Evolutionary conservation across 805 yeast genomes (phyloP).

Genomic region (Candida oleophila): DNA sequence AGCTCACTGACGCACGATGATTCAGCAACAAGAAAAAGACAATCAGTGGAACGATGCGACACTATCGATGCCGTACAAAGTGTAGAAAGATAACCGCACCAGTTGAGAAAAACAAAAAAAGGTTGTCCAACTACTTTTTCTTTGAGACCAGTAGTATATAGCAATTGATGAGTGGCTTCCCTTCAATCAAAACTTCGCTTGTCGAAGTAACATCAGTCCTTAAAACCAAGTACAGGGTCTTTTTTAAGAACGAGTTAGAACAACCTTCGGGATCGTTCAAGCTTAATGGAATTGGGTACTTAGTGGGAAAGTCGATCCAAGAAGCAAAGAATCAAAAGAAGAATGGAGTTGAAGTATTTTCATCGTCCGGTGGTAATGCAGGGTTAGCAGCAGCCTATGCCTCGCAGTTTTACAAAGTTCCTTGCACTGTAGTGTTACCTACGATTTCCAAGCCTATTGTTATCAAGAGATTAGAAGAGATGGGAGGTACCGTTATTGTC

Average conservation of each 20-base stretch:
- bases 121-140: too few species aligned
- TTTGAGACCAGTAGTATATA: too few species aligned
- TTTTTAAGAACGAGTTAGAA: slow-evolving; percentile 49
- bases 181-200: slow-evolving; percentile 36
- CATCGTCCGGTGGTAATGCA: slow-evolving; percentile 59
- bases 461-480: slow-evolving; percentile 40
- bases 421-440: slow-evolving; percentile 67
- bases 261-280: slow-evolving; percentile 62
- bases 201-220: slow-evolving; percentile 33
- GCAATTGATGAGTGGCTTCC: too few species aligned
- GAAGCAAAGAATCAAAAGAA: slow-evolving; percentile 19
- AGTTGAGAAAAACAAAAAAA: too few species aligned
- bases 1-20: too few species aligned
- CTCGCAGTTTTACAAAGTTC: slow-evolving; percentile 31
- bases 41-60: too few species aligned
- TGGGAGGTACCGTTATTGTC: slow-evolving; percentile 52
- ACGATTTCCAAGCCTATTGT: slow-evolving; percentile 45
- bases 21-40: too few species aligned
- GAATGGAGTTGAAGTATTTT: slow-evolving; percentile 26
- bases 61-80: too few species aligned
- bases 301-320: slow-evolving; percentile 34
- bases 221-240: slow-evolving; percentile 29
- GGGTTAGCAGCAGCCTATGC: slow-evolving; percentile 56
- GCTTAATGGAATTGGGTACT: slow-evolving; percentile 53
- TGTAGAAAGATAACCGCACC: too few species aligned